Evolutionary conservation across 192 early-diverging fungal species (phyloP), one percentile per base, ranked within the genome.

Genomic region (Oehlia diaphana): DNA sequence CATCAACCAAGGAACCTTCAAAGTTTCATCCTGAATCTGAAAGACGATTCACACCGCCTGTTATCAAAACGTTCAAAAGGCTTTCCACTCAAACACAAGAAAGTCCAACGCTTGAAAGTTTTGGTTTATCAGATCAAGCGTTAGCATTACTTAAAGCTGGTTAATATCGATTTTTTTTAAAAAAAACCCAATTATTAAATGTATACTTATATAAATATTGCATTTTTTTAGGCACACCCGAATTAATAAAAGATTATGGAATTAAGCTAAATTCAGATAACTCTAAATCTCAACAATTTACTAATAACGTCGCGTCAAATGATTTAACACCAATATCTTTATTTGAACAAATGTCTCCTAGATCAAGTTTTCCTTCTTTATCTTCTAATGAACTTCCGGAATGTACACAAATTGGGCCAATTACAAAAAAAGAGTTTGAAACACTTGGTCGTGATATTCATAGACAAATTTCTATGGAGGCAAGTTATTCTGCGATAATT

Each of bases 91-190:
- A 28, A n/a, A 65, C 63, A 28, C 63, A 65, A 65, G 63, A 65
- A 65, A 65, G 63, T 65, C 63, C 63, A 12, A 65, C 63, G 8
- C 63, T 65, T 65, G 63, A 65, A 65, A 65, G 63, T 65, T 65
- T 65, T 65, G 63, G 63, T 28, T 28, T 65, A 65, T 65, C 63
- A 9, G 63, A 65, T 65, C 63, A 65, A 5, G 63, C 63, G 1
- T 31, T 65, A 26, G 63, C 63, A 65, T 7, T 65, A 31, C 63
- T 65, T 31, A 65, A 65, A 31, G 63, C 63, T 65, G 63, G 63
- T 65, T 10, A 26, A 12, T 65, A 65, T 65, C 12, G n/a, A 31
- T 31, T 31, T 31, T 26, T n/a, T n/a, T 64, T 64, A 63, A 23
- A n/a, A 28, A 28, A 26, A 28, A 16, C 0, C 31, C 63, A 10